A percentile compares a stretch with the other conserved stretches of the same genome.
Evolutionary conservation across 768 basidiomycete genomes (phyloP).

Genomic region (Gloeopeniophorella convolvens): DNA sequence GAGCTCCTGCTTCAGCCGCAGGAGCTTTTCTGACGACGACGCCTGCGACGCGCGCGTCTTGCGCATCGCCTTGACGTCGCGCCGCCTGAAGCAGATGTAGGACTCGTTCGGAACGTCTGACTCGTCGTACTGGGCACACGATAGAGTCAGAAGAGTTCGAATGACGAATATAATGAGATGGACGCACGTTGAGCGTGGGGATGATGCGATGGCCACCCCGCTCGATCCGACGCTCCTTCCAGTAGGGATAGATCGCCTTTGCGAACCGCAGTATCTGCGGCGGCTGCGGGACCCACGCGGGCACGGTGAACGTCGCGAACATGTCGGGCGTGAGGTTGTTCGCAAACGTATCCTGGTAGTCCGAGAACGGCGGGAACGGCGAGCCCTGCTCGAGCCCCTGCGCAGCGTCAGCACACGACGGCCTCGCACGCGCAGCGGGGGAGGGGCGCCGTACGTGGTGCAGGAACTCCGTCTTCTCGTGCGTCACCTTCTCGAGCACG

Average conservation of each 20-base stretch:
- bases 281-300: conserved; percentile 62
- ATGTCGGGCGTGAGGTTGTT: conserved; percentile 48
- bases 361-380: conserved; percentile 64
- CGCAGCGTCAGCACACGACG: conserved; percentile 1
- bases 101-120: conserved; percentile 86
- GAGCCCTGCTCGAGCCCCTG: conserved; percentile 62
- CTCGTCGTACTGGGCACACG: conserved; percentile 65
- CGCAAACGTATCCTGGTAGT: conserved; percentile 66
- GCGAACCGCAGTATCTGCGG: conserved; percentile 61
- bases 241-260: conserved; percentile 75
- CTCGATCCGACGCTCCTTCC: conserved; percentile 79
- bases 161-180: background rate
- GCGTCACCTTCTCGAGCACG: conserved; percentile 84
- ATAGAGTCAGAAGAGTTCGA: background rate
- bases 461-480: conserved; percentile 83
- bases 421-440: too few relatives aligned
- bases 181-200: conserved; percentile 77
- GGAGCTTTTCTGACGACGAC: conserved; percentile 82
- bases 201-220: conserved; percentile 81
- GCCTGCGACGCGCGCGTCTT: conserved; percentile 92
- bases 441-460: conserved; percentile 62
- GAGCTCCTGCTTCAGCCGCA: conserved; percentile 75
- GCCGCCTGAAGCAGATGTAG: conserved; percentile 93
- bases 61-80: conserved; percentile 88
- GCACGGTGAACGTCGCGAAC: conserved; percentile 64